Evolutionary conservation across 192 early-diverging fungal species (phyloP), one percentile per base, ranked within the genome.

Genomic region (Allomyces macrogynus): DNA sequence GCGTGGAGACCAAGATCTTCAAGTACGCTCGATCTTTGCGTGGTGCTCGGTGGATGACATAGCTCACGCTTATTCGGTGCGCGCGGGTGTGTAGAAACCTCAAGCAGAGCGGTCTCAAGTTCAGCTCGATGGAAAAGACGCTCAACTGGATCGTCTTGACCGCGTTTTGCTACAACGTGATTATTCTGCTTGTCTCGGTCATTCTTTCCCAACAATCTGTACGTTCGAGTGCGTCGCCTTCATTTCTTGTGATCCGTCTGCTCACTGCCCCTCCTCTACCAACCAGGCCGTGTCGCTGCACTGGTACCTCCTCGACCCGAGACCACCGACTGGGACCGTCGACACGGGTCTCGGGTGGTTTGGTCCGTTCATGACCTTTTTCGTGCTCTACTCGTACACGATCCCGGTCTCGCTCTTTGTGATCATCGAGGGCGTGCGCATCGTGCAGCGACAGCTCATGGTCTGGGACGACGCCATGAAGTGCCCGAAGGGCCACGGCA

Each of bases 391-490:
- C 77, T 90, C 89, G 66, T 85, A 86, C 24, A 76, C 91, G 75
- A 89, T 93, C 63, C 89, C 89, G 0, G 88, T 92, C 42, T 92
- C 89, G 43, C 80, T 93, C 61, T 91, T 89, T 61, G 89, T 93
- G 62, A 89, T 87, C 44, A 81, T 93, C 75, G 91, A 92, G 72
- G 74, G 90, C 18, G 80, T 88, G 62, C 83, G 83, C 64, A 68
- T 86, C 0, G 72, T 79, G 1, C 86, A 88, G 63, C 83, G 80
- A 10, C 74, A 75, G 44, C 79, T 77, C 67, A 86, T 88, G 78
- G 70, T 75, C 27, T 80, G 77, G 79, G 86, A 88, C 66, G 61
- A 66, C 24, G 73, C 74, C 25, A 88, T 88, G 86, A 63, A 64
- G 23, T 62, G 67, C 63, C 49, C 49, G 20, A 57, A n/a, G 5